These are phyloP conservation scores for Macadamia tetraphylla DNA, from an alignment of 164 flowering plant species.

Conservation along the genomic window DNA sequence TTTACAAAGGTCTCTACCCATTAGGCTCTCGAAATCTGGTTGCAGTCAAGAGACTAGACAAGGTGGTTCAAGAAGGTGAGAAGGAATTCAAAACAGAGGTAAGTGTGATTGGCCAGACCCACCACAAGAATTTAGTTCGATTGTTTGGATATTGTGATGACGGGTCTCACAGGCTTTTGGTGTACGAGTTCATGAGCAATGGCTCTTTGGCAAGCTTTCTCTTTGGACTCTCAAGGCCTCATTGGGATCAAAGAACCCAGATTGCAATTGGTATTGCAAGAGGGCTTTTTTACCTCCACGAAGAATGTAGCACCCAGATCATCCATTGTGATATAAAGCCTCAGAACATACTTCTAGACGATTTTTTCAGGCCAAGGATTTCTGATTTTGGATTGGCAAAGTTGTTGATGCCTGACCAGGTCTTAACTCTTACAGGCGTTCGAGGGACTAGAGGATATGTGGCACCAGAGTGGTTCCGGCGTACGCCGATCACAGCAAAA, in stretches of 20 bases:
- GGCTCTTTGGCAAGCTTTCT: constrained; percentile 1
- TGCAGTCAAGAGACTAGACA: constrained; percentile 25
- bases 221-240: constrained; percentile 10
- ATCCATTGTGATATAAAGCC: no score
- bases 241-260: constrained; percentile 11
- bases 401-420: constrained; percentile 2
- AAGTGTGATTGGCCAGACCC: constrained; percentile 13
- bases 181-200: constrained; percentile 17
- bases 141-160: constrained; percentile 25
- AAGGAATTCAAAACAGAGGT: constrained; percentile 27
- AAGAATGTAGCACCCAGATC: no score
- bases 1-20: constrained; percentile 18
- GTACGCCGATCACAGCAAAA: background rate
- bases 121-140: constrained; percentile 3
- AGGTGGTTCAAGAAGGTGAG: constrained; percentile 11
- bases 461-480: constrained; percentile 14
- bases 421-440: constrained; percentile 4
- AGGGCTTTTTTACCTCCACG: constrained; percentile 12
- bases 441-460: constrained; percentile 15
- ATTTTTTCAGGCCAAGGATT: background rate
- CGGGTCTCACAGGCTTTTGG: constrained; percentile 16
- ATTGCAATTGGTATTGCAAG: constrained; percentile 10
- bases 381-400: no score
- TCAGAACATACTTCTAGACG: background rate
- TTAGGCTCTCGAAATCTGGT: background rate